Evolutionary conservation across 331 rosid genomes (phyloP).

Genomic region (Quercus phellos): DNA sequence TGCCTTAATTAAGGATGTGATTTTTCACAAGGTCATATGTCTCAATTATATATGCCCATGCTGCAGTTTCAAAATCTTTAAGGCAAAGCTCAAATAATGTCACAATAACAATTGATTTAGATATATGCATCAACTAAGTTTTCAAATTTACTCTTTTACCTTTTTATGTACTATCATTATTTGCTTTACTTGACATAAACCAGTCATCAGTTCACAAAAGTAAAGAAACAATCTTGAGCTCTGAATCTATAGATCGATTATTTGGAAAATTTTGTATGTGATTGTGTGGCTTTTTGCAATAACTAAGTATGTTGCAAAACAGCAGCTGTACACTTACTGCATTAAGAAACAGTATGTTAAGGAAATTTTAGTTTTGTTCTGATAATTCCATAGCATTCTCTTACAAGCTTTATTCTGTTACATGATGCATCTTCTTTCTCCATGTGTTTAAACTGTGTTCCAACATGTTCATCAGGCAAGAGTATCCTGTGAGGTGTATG

Average conservation of each 20-base stretch:
- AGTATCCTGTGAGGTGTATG: constrained; percentile 63
- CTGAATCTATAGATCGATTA: background rate
- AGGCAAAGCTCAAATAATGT: background rate
- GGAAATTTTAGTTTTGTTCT: background rate
- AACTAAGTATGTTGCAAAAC: background rate
- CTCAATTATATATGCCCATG: background rate
- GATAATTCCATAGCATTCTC: background rate
- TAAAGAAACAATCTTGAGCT: background rate
- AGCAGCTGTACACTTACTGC: background rate
- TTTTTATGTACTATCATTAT: background rate
- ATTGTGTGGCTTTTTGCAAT: background rate
- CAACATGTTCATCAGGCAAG: constrained; percentile 44
- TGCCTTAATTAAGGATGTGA: background rate
- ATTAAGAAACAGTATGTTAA: too few relatives aligned
- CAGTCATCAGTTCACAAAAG: background rate
- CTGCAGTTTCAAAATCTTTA: background rate
- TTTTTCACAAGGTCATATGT: background rate
- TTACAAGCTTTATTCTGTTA: background rate
- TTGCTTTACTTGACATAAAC: background rate
- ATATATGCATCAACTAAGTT: background rate
- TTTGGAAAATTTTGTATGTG: background rate
- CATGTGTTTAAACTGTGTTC: background rate
- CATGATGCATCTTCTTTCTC: background rate
- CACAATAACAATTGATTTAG: background rate
- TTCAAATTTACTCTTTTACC: background rate